These are phyloP conservation scores for Saccharomycopsis phalli DNA, from an alignment of 1,139 yeast species.

Conservation along the genomic window DNA sequence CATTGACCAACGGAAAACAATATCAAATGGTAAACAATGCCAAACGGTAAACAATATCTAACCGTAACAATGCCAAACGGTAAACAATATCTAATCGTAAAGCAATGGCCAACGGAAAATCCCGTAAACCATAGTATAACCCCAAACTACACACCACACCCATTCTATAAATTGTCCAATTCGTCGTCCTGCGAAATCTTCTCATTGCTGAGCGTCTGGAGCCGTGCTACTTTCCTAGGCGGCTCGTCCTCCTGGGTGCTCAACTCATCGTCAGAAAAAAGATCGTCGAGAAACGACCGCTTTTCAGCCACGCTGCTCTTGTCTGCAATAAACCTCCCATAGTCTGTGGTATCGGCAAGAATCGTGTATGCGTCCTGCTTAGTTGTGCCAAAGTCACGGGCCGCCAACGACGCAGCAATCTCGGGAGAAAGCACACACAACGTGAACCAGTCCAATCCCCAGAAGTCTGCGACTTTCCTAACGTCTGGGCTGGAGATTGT, in stretches of 20 bases:
- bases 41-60: no score
- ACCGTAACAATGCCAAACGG: no score
- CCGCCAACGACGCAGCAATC: constrained; percentile 41
- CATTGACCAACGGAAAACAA: no score
- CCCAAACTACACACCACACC: no score
- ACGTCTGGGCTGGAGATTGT: not conserved
- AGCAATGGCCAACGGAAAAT: no score
- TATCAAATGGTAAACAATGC: no score
- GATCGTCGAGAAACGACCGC: constrained; percentile 1
- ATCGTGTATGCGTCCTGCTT: constrained; percentile 38
- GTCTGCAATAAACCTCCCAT: constrained; percentile 38
- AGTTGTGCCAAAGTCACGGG: constrained; percentile 36
- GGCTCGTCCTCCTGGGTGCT: no score
- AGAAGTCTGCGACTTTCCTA: constrained; percentile 32
- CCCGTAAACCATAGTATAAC: no score
- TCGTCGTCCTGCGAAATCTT: not conserved
- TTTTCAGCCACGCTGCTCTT: not conserved
- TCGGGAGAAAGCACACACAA: constrained; percentile 60
- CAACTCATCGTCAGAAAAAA: not conserved
- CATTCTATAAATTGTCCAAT: no score
- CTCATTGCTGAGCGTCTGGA: not conserved
- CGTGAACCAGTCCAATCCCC: constrained; percentile 50
- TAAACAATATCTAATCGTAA: no score
- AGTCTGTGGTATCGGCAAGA: constrained; percentile 43
- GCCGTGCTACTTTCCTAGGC: no score